Base-by-base conservation (phyloP, 352 stramenopile species). In the Lagenidium sp. region DNA sequence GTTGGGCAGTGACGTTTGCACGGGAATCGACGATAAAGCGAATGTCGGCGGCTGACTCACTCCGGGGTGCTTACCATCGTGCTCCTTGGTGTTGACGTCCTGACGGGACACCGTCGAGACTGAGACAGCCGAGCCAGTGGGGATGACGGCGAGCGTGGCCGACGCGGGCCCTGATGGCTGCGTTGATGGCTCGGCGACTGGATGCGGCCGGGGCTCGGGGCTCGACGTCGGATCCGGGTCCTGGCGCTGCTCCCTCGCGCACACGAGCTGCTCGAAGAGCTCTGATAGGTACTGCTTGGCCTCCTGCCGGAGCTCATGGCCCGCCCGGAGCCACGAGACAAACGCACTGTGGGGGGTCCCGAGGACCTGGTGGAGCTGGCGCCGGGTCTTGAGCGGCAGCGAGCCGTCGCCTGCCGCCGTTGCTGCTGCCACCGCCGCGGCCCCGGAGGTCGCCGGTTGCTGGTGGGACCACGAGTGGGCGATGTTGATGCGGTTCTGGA, bases 261-360 rank as follows among this genome's bases (percentile, higher is more conserved):
- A 76, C 5, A 91, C 71, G 10, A 96, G 56, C 16, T 83, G 54
- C 21, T 94, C 81, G n/a, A 96, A 44, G 23, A 97, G 47, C 20
- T 95, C 75, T 1, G 64, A 63, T 4, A 96, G 44, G 37, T 90
- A 85, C 16, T 54, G 44, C 49, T 96, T 96, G 16, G 68, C 71
- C 57, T 97, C 87, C 34, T 96, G 84, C 0, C 85, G 79, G 4
- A 95, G 50, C 44, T 95, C 83, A 45, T 97, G 87, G 0, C 87
- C 87, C 16, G 81, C 74, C 13, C 77, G 78, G 3, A 96, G 54
- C 87, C 87, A 96, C 21, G 84, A 79, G 1, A 95, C 84, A 50
- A 96, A 96, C 0, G 83, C 86, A 12, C 77, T 74, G 4, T 70
- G 65, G 6, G 50, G 61, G 0, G 58, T 76, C 1, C 40, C 30